These are phyloP conservation scores for Hypoxylon sp. DNA, from an alignment of 2,329 filamentous ascomycete genomes.

Conservation along the genomic window DNA sequence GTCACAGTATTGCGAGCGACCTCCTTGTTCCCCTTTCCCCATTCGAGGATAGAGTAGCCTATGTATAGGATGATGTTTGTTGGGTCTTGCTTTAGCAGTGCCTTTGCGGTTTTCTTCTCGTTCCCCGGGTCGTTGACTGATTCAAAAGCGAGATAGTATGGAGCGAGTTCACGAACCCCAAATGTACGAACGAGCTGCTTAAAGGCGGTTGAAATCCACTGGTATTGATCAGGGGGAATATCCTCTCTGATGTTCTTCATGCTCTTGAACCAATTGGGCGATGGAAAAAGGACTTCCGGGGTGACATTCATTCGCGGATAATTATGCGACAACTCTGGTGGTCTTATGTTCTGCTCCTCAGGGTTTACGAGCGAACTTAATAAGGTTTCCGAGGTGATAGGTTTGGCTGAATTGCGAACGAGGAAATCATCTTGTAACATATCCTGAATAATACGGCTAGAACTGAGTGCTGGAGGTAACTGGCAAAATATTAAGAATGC, in stretches of 20 bases:
- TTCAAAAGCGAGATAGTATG: constrained; percentile 80
- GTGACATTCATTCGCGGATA: constrained; percentile 49
- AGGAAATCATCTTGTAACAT: constrained; percentile 69
- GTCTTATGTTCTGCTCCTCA: constrained; percentile 38
- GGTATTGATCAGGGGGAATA: constrained; percentile 56
- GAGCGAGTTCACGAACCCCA: constrained; percentile 69
- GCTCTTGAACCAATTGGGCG: constrained; percentile 61
- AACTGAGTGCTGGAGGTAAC: constrained; percentile 67
- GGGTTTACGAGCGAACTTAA: constrained; percentile 6
- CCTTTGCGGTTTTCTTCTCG: constrained; percentile 80
- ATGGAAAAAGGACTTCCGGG: constrained; percentile 68
- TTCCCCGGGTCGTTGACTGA: constrained; percentile 66
- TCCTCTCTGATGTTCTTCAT: constrained; percentile 49
- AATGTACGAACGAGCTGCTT: constrained; percentile 67
- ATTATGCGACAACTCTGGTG: constrained; percentile 47
- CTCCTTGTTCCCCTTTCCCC: constrained; percentile 67
- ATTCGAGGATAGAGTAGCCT: constrained; percentile 82
- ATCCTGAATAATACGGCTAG: constrained; percentile 50
- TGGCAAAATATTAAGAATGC: constrained; percentile 79
- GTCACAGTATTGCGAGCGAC: constrained; percentile 76
- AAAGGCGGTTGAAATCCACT: constrained; percentile 69
- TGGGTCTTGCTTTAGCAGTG: constrained; percentile 77
- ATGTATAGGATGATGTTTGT: constrained; percentile 80
- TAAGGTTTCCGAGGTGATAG: constrained; percentile 42
- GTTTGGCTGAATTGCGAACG: constrained; percentile 54